phyloP scores from a whole-genome alignment of 2,329 filamentous ascomycete genomes.

The Metarhizium brunneum region DNA sequence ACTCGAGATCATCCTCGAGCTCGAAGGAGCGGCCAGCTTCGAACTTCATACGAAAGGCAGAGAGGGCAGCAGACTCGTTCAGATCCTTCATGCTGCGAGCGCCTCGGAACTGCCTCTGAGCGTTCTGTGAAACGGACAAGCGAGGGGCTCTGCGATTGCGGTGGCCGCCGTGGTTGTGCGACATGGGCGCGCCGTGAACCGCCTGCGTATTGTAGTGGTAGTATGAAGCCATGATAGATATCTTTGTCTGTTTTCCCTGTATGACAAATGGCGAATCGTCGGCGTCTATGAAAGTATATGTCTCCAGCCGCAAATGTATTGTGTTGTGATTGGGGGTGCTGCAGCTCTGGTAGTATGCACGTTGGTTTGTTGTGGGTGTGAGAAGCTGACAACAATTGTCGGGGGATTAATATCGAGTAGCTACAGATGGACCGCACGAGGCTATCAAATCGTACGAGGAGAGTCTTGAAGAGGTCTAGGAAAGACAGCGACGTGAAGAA shows the following conservation, averaged over 20 bases:
- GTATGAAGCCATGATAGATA: constrained; percentile 48
- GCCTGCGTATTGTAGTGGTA: constrained; percentile 53
- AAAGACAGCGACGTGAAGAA: neutral
- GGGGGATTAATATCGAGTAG: neutral
- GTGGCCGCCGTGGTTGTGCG: constrained; percentile 64
- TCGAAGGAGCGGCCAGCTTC: constrained; percentile 92
- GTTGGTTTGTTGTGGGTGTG: neutral
- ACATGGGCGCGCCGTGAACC: constrained; percentile 47
- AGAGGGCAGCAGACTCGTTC: constrained; percentile 65
- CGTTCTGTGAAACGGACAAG: constrained; percentile 69
- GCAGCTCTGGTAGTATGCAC: constrained; percentile 8
- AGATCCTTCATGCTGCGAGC: constrained; percentile 82
- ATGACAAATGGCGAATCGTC: neutral
- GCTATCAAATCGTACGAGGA: neutral
- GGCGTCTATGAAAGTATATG: neutral
- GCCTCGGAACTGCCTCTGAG: constrained; percentile 78
- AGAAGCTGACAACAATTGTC: neutral
- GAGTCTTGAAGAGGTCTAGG: neutral
- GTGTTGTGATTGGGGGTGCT: constrained; percentile 6
- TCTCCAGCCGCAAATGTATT: neutral
- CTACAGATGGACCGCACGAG: neutral
- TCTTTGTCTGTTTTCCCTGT: constrained; percentile 1
- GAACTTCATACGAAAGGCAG: constrained; percentile 76
- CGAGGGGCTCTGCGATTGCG: constrained; percentile 79
- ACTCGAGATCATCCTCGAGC: constrained; percentile 90